Conservation (phyloP, 202 grass and related monocot species). For the Dendrocalamus latiflorus region DNA sequence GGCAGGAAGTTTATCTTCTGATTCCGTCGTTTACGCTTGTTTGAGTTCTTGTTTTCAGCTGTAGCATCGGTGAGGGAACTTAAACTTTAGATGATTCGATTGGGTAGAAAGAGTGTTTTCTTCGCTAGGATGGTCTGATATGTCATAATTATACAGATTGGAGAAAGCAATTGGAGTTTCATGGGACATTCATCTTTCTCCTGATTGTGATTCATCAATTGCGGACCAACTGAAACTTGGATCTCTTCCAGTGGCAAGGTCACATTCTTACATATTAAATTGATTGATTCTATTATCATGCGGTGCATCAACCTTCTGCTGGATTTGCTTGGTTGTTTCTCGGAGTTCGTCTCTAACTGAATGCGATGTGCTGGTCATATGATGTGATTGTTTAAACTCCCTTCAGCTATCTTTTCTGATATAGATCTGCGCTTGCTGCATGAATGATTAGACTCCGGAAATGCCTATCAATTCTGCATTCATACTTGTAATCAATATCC, state of each 20-base stretch:
- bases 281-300: background rate
- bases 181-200: background rate
- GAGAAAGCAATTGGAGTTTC: background rate
- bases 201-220: slow-evolving; percentile 3
- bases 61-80: slow-evolving; percentile 8
- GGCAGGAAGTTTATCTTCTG: too few species aligned
- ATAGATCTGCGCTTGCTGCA: slow-evolving; percentile 6
- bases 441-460: background rate
- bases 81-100: slow-evolving; percentile 12
- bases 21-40: background rate
- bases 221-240: background rate
- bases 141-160: slow-evolving; percentile 24
- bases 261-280: background rate
- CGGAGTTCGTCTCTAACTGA: background rate
- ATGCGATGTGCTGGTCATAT: background rate
- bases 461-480: background rate
- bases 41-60: slow-evolving; percentile 36
- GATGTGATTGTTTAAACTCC: background rate
- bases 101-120: slow-evolving; percentile 25
- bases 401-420: background rate
- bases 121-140: slow-evolving; percentile 15
- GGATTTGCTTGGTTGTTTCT: background rate
- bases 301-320: background rate
- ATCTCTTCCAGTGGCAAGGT: background rate
- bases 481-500: background rate